Percentiles rank a stretch among this genome's conserved stretches.
These are phyloP conservation scores for Funneliformis geosporum DNA, from an alignment of 192 early-diverging fungal genomes.

Conservation along the genomic window DNA sequence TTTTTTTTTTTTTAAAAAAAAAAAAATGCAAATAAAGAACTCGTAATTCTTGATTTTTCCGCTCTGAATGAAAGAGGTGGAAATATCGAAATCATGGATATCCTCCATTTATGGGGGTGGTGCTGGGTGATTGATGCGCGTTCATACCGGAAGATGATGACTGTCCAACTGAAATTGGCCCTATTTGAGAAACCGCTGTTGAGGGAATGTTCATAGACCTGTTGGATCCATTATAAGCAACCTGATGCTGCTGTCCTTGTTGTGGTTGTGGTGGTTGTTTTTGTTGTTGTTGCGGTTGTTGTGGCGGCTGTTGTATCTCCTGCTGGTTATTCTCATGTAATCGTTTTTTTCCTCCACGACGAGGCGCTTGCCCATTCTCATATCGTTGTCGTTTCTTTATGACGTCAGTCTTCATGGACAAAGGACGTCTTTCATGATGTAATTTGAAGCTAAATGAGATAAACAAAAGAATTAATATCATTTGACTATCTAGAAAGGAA, in stretches of 20 bases:
- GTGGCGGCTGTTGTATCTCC: background rate
- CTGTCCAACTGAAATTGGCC: background rate
- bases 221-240: background rate
- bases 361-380: constrained; percentile 41
- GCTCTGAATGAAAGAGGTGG: no score
- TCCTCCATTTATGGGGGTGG: background rate
- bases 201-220: background rate
- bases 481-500: background rate
- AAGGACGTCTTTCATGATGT: constrained; percentile 52
- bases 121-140: background rate
- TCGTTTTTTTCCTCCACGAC: constrained; percentile 26
- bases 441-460: constrained; percentile 41
- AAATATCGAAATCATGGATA: background rate
- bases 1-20: background rate
- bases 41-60: background rate
- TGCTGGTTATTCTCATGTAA: background rate
- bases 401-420: constrained; percentile 55
- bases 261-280: constrained; percentile 1
- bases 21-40: background rate
- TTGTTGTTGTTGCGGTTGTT: constrained; percentile 1
- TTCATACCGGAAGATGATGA: background rate
- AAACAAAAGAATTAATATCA: background rate
- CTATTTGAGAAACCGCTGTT: background rate
- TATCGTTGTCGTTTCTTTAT: constrained; percentile 55
- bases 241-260: constrained; percentile 8